Percentiles rank a stretch among this genome's conserved stretches.
Evolutionary conservation across 1,284 basidiomycete genomes (phyloP).

Genomic region (Rhodotorula glutinis): DNA sequence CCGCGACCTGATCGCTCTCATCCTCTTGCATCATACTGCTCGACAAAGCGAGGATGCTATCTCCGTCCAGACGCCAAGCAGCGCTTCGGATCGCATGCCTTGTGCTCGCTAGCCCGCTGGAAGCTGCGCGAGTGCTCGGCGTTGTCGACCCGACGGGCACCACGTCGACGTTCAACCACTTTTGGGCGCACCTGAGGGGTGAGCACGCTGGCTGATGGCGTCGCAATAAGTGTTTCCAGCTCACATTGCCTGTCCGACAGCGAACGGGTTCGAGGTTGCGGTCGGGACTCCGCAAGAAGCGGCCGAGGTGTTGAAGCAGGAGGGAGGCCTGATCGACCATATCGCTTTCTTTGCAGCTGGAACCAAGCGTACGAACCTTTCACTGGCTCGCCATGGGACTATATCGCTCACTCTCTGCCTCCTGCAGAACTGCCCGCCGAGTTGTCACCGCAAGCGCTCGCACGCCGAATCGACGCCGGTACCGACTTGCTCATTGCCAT

Average conservation of each 20-base stretch:
- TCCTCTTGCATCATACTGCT: neutral
- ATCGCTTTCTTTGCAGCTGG: slow-evolving; percentile 78
- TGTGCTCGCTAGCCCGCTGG: neutral
- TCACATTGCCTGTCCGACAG: neutral
- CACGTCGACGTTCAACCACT: neutral
- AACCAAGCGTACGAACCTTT: slow-evolving; percentile 62
- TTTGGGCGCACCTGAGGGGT: neutral
- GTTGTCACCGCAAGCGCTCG: slow-evolving; percentile 76
- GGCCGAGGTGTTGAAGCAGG: neutral
- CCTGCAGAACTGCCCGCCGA: slow-evolving; percentile 65
- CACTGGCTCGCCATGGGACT: accelerated
- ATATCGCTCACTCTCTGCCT: neutral
- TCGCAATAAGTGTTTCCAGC: too few species aligned
- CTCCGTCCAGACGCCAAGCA: neutral
- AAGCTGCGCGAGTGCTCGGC: neutral
- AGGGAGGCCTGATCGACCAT: slow-evolving; percentile 61
- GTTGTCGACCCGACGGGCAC: neutral
- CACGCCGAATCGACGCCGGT: slow-evolving; percentile 60
- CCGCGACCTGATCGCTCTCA: too few species aligned
- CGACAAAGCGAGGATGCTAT: neutral
- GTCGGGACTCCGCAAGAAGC: neutral
- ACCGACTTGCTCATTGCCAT: slow-evolving; percentile 77
- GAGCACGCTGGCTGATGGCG: neutral
- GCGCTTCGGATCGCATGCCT: neutral
- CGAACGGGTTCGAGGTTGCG: neutral